Evolutionary conservation across 78 protist genomes (phyloP), one percentile per base, ranked within the genome.

Genomic region (Creolimax fragrantissima): DNA sequence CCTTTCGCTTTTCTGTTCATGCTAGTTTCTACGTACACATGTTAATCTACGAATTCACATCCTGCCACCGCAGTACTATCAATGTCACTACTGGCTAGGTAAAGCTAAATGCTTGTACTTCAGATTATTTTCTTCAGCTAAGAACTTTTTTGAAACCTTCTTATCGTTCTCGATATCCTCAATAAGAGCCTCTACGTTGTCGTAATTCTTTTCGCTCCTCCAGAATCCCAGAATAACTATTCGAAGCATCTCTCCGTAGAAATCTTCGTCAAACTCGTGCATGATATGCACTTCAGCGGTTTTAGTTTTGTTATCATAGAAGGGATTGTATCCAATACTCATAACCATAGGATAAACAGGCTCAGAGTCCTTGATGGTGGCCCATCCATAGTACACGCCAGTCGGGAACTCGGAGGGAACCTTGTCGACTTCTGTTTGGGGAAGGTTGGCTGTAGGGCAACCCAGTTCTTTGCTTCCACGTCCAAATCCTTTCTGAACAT

Each of bases 281-380:
- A 90, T 39, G 35, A 90, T 74, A 44, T 90, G 92, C 43, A 42
- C 86, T 32, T 90, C 92, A 6, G 88, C 88, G 24, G 88, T n/a
- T 35, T 39, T 5, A 81, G 45, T 90, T 42, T 17, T 32, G 92
- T 90, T 90, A 36, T 90, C 67, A 36, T 90, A 90, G 32, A 74
- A 90, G 2, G 92, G 92, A 66, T 90, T 90, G 66, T 84, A 90
- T 3, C 93, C 93, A 41, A 83, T 41, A 37, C 81, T 42, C 93
- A 92, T 92, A 37, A 92, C 93, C 93, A 84, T 84, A 1, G 37
- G 7, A 7, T 43, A 42, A 4, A 84, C 74, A 2, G 41, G 93
- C 67, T 88, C 90, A 1, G 44, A 4, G 1, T 36, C 84, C 4
- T 36, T 1, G 43, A 90, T 17, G 37, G 17, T 45, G 4, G 92